A percentile compares a stretch with the other conserved stretches of the same genome.
These are phyloP conservation scores for Phyllosticta citrichinensis DNA, from an alignment of 2,329 filamentous ascomycete genomes.

Conservation along the genomic window DNA sequence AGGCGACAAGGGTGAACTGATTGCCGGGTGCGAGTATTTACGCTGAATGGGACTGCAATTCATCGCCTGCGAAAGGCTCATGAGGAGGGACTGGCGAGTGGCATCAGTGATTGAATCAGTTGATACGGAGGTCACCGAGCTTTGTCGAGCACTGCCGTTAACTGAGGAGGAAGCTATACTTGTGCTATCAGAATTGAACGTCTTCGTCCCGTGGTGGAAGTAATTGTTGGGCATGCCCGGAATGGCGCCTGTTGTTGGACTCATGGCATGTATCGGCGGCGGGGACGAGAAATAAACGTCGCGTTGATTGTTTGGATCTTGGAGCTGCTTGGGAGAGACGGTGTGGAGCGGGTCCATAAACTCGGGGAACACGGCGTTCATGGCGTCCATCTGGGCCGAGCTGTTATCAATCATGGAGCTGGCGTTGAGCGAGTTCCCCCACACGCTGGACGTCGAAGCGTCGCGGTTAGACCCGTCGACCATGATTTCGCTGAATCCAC, in stretches of 20 bases:
- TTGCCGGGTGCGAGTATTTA: conserved; percentile 50
- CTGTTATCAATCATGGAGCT: conserved; percentile 56
- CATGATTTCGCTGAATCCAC: conserved; percentile 84
- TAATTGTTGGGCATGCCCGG: conserved; percentile 51
- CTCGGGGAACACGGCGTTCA: conserved; percentile 65
- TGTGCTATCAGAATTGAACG: conserved; percentile 58
- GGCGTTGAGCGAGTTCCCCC: conserved; percentile 45
- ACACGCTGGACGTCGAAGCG: conserved; percentile 25
- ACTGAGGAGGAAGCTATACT: conserved; percentile 57
- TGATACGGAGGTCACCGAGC: conserved; percentile 49
- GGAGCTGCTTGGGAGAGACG: conserved; percentile 65
- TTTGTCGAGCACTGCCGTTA: conserved; percentile 54
- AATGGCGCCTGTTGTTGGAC: conserved; percentile 49
- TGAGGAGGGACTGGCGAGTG: conserved; percentile 52
- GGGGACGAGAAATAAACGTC: conserved; percentile 74
- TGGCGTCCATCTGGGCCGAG: conserved; percentile 66
- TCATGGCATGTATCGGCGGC: conserved; percentile 64
- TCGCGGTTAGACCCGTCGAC: conserved; percentile 54
- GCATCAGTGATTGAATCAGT: conserved; percentile 58
- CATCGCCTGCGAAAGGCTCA: conserved; percentile 50
- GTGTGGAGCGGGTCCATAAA: conserved; percentile 49
- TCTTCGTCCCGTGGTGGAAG: conserved; percentile 57
- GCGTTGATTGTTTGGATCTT: conserved; percentile 56
- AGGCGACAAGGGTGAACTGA: conserved; percentile 42
- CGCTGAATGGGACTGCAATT: conserved; percentile 42